Evolutionary conservation across 352 stramenopile species (phyloP).

Genomic region (Chloridella minuta): DNA sequence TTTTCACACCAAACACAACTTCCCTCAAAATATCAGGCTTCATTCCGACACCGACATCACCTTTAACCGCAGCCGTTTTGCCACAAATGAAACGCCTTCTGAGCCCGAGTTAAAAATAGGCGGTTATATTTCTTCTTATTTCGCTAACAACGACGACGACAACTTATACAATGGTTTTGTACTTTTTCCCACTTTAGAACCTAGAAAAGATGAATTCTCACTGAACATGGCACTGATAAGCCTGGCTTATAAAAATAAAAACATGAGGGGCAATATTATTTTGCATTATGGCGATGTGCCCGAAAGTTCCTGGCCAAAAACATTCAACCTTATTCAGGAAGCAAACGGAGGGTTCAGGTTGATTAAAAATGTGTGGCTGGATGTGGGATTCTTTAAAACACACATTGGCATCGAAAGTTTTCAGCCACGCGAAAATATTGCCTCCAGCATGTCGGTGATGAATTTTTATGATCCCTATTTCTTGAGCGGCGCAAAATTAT

Average conservation of each 20-base stretch:
- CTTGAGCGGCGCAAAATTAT: background rate
- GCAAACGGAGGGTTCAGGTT: background rate
- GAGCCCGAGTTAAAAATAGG: background rate
- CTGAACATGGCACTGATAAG: background rate
- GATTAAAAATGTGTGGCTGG: background rate
- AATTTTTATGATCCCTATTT: constrained; percentile 4
- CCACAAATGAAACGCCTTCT: too few species aligned
- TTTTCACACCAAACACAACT: too few species aligned
- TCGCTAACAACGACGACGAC: background rate
- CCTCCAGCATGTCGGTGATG: background rate
- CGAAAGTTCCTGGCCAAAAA: background rate
- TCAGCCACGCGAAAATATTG: background rate
- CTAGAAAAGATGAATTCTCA: background rate
- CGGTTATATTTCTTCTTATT: background rate
- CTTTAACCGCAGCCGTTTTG: too few species aligned
- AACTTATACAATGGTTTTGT: background rate
- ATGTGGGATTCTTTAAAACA: background rate
- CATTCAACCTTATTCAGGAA: background rate
- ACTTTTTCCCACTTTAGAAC: background rate
- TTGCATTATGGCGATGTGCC: background rate
- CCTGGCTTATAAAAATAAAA: background rate
- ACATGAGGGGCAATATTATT: background rate
- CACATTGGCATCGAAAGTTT: background rate
- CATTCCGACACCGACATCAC: too few species aligned
- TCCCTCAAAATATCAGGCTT: too few species aligned